Evolutionary conservation across 2,329 filamentous ascomycete species (phyloP), one percentile per base, ranked within the genome.

Genomic region (Aspergillus latus): DNA sequence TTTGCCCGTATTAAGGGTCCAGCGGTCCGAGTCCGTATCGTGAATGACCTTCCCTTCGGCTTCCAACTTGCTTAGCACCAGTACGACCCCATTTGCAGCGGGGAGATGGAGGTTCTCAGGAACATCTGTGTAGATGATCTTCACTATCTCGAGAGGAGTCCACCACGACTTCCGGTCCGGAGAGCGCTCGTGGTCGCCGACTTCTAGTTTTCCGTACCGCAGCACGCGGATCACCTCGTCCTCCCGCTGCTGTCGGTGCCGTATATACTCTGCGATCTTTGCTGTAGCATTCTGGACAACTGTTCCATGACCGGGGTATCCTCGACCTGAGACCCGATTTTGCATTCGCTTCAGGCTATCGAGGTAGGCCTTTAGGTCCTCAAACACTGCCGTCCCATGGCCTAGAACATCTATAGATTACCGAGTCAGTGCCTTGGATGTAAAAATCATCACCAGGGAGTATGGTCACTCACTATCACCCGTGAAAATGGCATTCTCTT

Each of bases 231-330:
- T 62, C 4, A 95, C 85, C 70, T 96, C 89, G 37, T 85, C 80
- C 73, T 97, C 93, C 21, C 94, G 83, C 75, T 89, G 83, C 66
- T 85, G 82, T 32, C 93, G 82, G 75, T 97, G 94, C 58, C 78
- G 72, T 63, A 97, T 89, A 69, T 99, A 97, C 72, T 96, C 90
- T 16, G 76, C 65, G 52, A 97, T 88, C 69, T 85, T 93, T 26
- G 76, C 78, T 26, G 80, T 83, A 0, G 89, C 90, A 59, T 94
- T 82, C 37, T 86, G 82, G 26, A 97, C 80, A 2, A 94, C 84
- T 0, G 87, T 82, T 0, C 94, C 94, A 67, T 99, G 94, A 3
- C 90, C 93, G 0, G 94, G 93, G 70, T 96, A 97, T 1, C 87
- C 91, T 47, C 84, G 79, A 1, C 89, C 88, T 0, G 72, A 63